Evolutionary conservation across 495 filamentous ascomycete species (phyloP), one percentile per base, ranked within the genome.

Genomic region (Hypoxylon cercidicola): DNA sequence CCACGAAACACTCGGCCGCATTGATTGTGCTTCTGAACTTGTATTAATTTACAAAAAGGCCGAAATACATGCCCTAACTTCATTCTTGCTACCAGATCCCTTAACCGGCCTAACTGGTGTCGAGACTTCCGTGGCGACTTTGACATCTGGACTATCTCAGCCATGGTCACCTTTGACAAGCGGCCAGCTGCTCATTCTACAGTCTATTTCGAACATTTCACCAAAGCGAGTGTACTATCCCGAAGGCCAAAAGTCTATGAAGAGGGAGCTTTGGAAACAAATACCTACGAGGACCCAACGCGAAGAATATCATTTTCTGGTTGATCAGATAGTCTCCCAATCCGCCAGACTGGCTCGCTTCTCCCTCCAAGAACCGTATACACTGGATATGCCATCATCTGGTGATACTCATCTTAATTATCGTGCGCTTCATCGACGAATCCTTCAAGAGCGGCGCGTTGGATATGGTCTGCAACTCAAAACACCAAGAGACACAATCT

Each of bases 201-300:
- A 16, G 4, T 49, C 50, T 0, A 82, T 90, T 41, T 79, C 80
- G 0, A 45, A 50, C 0, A 71, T 90, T 0, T 85, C 82, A 0
- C 87, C 88, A 7, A 11, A 37, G 0, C 68, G 86, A 34, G 61
- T 69, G 1, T 90, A 81, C 62, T 90, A 90, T 66, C 89, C 89
- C 0, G 40, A 49, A 1, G 71, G 84, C 44, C 47, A 78, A 20
- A 72, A 74, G 46, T 72, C 76, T 0, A 82, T 88, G 78, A 83
- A 87, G 62, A 75, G 39, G 21, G 81, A 84, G 4, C 32, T 12
- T 1, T 88, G 85, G 85, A 21, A 34, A 55, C 1, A 3, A 73
- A 0, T 87, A n/a, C 80, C 84, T 0, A 60, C 70, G 0, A 75
- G 67, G 2, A 79, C 83, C 10, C 87, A 89, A 60, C 75, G 84